Evolutionary conservation across 208 protist genomes (phyloP).

Genomic region (Phytomonas francai): DNA sequence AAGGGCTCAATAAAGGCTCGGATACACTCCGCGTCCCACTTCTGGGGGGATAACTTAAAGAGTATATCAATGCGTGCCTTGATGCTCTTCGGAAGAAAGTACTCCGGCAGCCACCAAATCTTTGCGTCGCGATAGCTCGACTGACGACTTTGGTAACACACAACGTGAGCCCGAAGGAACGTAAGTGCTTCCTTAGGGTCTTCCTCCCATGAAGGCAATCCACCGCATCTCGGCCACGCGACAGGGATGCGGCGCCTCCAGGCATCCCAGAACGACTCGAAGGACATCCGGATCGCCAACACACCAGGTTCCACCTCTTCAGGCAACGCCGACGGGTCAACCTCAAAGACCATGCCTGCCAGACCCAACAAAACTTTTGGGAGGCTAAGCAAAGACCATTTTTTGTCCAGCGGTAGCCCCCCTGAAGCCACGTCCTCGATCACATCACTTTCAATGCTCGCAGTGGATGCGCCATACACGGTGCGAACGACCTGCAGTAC

Average conservation of each 20-base stretch:
- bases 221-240: neutral
- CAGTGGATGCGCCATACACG: conserved; percentile 20
- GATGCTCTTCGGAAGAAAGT: conserved; percentile 29
- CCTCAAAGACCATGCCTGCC: conserved; percentile 36
- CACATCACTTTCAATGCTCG: neutral
- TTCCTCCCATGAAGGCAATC: neutral
- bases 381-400: conserved; percentile 16
- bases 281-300: conserved; percentile 31
- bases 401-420: neutral
- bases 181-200: neutral
- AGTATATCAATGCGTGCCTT: conserved; percentile 28
- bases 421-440: neutral
- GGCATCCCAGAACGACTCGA: conserved; percentile 20
- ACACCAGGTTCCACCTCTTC: conserved; percentile 10
- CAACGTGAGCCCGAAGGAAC: neutral
- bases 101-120: conserved; percentile 38
- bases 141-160: neutral
- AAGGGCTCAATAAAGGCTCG: conserved; percentile 49
- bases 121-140: conserved; percentile 9
- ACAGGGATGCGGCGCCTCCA: conserved; percentile 9
- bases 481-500: conserved; percentile 45
- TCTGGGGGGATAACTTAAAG: conserved; percentile 39
- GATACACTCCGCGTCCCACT: conserved; percentile 34
- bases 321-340: conserved; percentile 3
- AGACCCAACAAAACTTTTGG: conserved; percentile 29